These are phyloP conservation scores for Corymbia maculata DNA, from an alignment of 345 rosid genomes.

Conservation along the genomic window DNA sequence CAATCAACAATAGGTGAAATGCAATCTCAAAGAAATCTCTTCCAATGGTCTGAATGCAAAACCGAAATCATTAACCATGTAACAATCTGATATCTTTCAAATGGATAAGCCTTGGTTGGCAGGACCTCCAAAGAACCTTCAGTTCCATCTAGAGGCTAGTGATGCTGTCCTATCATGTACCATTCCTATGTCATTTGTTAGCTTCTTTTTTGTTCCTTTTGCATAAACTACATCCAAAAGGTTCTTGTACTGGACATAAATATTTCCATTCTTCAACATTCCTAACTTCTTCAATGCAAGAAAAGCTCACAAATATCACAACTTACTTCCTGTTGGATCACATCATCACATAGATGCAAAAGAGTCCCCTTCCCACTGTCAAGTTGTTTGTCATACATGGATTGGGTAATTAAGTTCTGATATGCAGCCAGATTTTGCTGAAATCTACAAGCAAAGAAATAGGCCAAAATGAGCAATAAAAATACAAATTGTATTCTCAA, in stretches of 20 bases:
- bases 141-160: not conserved
- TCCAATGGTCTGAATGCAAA: not conserved
- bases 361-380: constrained; percentile 98
- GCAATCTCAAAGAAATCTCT: not conserved
- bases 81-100: not conserved
- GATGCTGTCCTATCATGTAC: not conserved
- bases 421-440: constrained; percentile 77
- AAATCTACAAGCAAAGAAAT: constrained; percentile 42
- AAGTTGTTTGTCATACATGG: constrained; percentile 94
- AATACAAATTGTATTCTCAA: not conserved
- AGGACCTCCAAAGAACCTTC: not conserved
- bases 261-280: not conserved
- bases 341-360: constrained; percentile 93
- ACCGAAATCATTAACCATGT: not conserved
- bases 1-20: not conserved
- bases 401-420: constrained; percentile 87
- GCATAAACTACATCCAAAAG: not conserved
- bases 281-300: not conserved
- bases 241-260: not conserved
- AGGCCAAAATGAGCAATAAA: not conserved
- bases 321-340: constrained; percentile 96
- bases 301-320: not conserved
- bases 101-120: not conserved
- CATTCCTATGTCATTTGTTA: not conserved
- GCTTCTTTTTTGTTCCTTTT: not conserved